These are phyloP conservation scores for Glomus cerebriforme DNA, from an alignment of 192 early-diverging fungal genomes.

Conservation along the genomic window DNA sequence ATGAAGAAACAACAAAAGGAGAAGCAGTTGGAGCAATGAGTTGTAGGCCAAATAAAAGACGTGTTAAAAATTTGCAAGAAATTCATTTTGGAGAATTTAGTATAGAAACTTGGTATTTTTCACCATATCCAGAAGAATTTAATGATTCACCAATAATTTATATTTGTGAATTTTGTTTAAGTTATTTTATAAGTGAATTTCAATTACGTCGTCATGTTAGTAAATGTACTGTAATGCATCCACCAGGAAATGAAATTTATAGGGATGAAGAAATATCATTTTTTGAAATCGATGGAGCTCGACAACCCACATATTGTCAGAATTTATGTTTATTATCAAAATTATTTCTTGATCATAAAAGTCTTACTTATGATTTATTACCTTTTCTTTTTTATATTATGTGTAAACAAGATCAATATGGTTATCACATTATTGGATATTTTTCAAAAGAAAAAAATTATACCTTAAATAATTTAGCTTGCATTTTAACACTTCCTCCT, in stretches of 20 bases:
- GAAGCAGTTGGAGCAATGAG: conserved; percentile 95
- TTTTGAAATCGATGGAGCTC: conserved; percentile 95
- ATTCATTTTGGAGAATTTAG: conserved; percentile 91
- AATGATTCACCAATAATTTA: conserved; percentile 76
- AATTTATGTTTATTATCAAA: conserved; percentile 96
- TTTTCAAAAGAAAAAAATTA: conserved; percentile 98
- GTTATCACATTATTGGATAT: conserved; percentile 92
- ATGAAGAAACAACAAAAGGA: conserved; percentile 90
- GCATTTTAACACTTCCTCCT: conserved; percentile 96
- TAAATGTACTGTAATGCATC: conserved; percentile 88
- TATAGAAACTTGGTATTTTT: conserved; percentile 98
- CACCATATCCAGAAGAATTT: conserved; percentile 91
- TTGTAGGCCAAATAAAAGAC: conserved; percentile 83
- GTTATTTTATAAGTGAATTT: conserved; percentile 69
- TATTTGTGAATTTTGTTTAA: conserved; percentile 96
- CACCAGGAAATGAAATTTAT: conserved; percentile 99
- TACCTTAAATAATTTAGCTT: conserved; percentile 95
- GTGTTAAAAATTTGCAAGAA: conserved; percentile 91
- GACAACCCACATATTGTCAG: conserved; percentile 88
- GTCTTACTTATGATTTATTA: conserved; percentile 96
- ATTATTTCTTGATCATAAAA: conserved; percentile 98
- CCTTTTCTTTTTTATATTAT: conserved; percentile 97
- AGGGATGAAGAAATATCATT: conserved; percentile 84
- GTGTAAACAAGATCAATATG: conserved; percentile 81
- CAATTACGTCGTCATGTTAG: conserved; percentile 79